Conservation (phyloP, 495 filamentous ascomycete species). For the Astrothelium subdiscretum region DNA sequence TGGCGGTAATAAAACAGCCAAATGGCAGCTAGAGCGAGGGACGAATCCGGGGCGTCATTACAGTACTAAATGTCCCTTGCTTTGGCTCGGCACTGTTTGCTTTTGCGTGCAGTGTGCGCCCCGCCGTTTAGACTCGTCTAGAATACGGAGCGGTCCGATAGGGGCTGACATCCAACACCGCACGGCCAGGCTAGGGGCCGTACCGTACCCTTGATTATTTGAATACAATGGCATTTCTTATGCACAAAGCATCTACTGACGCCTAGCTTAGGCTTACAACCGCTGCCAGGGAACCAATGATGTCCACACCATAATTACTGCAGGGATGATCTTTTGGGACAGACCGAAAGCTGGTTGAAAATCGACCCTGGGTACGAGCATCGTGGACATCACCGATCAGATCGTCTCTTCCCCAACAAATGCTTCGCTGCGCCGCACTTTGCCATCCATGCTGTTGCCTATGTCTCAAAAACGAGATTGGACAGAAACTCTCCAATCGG, state of each 20-base stretch:
- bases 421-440: not conserved
- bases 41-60: not conserved
- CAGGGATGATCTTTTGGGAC: not conserved
- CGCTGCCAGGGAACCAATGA: not conserved
- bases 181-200: not conserved
- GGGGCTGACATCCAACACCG: no score
- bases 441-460: not conserved
- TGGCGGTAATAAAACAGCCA: not conserved
- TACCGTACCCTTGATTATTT: not conserved
- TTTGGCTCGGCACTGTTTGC: not conserved
- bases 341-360: not conserved
- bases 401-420: not conserved
- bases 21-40: not conserved
- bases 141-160: no score
- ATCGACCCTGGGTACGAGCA: not conserved
- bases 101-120: not conserved
- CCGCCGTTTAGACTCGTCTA: no score
- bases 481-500: not conserved
- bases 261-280: not conserved
- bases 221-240: not conserved
- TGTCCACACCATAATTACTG: not conserved
- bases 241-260: not conserved
- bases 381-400: not conserved
- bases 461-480: not conserved
- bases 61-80: not conserved